phyloP scores from a whole-genome alignment of 345 rosid species.

The Barbarea vulgaris region DNA sequence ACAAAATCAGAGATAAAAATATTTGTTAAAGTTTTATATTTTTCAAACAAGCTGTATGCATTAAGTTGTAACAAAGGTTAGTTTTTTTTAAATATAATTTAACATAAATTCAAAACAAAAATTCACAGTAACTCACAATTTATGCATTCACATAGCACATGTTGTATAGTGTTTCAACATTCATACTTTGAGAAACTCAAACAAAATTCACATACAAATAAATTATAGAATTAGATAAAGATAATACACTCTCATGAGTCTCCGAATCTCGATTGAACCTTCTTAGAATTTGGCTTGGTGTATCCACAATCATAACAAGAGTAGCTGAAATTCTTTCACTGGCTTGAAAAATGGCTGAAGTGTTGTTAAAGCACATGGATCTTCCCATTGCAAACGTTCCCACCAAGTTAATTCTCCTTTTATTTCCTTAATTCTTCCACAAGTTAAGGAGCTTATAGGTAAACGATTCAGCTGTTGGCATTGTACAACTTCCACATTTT shows the following conservation, averaged over 20 bases:
- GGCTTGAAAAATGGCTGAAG: neutral
- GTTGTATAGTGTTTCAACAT: neutral
- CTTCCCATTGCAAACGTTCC: neutral
- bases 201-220: neutral
- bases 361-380: neutral
- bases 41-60: no score
- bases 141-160: neutral
- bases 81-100: no score
- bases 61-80: no score
- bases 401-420: neutral
- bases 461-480: conserved; percentile 1
- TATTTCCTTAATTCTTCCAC: conserved; percentile 3
- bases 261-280: neutral
- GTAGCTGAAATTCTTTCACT: neutral
- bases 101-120: no score
- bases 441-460: conserved; percentile 13
- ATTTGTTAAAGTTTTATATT: no score
- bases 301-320: neutral
- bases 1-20: no score
- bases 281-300: neutral
- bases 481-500: conserved; percentile 28
- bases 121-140: neutral
- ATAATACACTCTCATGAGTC: neutral
- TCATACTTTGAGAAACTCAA: neutral
- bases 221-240: neutral